Base-by-base conservation (phyloP, 2,329 filamentous ascomycete species). In the Clarireedia hainanense region DNA sequence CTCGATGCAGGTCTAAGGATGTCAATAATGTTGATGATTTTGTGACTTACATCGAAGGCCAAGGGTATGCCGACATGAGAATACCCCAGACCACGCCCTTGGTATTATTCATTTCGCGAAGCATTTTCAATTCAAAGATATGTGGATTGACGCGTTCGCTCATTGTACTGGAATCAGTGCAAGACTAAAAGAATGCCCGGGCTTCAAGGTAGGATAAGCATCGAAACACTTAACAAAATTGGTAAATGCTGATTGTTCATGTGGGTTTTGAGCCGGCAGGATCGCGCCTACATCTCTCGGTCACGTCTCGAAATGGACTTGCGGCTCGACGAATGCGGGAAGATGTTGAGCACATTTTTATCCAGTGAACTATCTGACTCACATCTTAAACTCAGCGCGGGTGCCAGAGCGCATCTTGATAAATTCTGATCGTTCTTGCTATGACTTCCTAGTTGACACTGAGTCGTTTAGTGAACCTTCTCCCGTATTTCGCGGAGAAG, bases 131-230 rank as follows among this genome's bases (percentile, higher is more conserved):
- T 70, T 86, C 26, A 75, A 74, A 52, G 77, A 82, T n/a, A 70
- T 89, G 12, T 92, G 89, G 75, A 77, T 84, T 10, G 80, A 88
- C 64, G 84, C 88, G 0, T 90, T 91, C 69, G 78, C 80, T 14
- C 89, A 94, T 65, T 90, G 88, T 65, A 85, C 86, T 37, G 89
- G 88, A 45, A 91, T 92, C 88, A 80, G 79, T 58, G 80, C 86
- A 20, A 73, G 74, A 26, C 59, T 91, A 5, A 73, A 75, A 42
- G 65, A 71, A 5, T 80, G 78, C 61, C 68, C 76, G 1, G 86
- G 88, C 59, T 88, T 83, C 58, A 73, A 78, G 68, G 84, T 85
- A 72, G 63, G 79, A 71, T 51, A 24, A 58, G n/a, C 24, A 12
- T 23, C 9, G 43, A 6, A 12, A 17, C 15, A 12, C 17, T 26